phyloP scores from a whole-genome alignment of 2,329 filamentous ascomycete genomes.

The Aureobasidium sp. region DNA sequence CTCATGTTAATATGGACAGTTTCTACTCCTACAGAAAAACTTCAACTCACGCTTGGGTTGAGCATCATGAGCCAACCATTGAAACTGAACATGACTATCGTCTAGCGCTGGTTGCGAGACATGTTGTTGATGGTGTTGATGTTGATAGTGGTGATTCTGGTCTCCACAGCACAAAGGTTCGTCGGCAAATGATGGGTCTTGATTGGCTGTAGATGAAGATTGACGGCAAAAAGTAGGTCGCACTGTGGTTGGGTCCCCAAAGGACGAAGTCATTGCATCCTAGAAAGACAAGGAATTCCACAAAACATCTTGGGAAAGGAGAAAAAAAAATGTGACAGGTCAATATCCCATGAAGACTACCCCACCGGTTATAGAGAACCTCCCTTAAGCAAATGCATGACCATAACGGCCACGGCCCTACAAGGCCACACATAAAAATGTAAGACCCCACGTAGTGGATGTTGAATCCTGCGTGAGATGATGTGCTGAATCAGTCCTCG shows the following conservation, averaged over 20 bases:
- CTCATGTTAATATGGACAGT: background rate
- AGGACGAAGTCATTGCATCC: slow-evolving; percentile 14
- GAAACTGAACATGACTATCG: background rate
- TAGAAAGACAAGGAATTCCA: background rate
- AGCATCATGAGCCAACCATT: background rate
- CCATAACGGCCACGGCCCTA: slow-evolving; percentile 6
- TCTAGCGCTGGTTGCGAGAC: background rate
- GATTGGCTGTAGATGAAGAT: background rate
- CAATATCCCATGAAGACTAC: slow-evolving; percentile 6
- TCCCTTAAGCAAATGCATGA: slow-evolving; percentile 5
- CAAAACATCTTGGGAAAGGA: background rate
- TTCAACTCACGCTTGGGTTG: background rate
- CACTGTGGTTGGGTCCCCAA: slow-evolving; percentile 3
- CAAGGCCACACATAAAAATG: slow-evolving; percentile 12
- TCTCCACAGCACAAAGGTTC: background rate
- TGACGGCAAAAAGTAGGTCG: background rate
- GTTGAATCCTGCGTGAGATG: slow-evolving; percentile 13
- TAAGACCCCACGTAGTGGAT: slow-evolving; percentile 8
- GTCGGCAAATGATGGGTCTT: background rate
- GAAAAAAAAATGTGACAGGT: slow-evolving; percentile 12
- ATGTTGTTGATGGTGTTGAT: background rate
- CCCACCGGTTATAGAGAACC: slow-evolving; percentile 6
- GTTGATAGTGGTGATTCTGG: background rate
- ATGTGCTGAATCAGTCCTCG: slow-evolving; percentile 12
- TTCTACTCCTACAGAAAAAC: background rate